Percentiles rank a stretch among this genome's conserved stretches.
These are phyloP conservation scores for Hippophae gyantsensis DNA, from an alignment of 306 rosid genomes.

Conservation along the genomic window DNA sequence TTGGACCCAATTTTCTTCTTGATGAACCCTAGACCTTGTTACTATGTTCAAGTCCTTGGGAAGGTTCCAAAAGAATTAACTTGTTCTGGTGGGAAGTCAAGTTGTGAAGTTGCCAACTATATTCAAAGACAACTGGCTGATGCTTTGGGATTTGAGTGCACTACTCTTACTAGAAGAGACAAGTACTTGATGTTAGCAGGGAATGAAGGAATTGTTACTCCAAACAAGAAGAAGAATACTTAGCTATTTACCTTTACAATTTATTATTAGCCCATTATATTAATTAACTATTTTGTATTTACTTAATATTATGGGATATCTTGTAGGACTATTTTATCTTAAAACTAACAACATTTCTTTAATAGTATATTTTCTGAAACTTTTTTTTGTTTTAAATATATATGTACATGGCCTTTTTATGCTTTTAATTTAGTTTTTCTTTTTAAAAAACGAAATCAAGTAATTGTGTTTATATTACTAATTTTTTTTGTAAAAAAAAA, in stretches of 20 bases:
- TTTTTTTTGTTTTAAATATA: no score
- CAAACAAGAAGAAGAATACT: slow-evolving; percentile 18
- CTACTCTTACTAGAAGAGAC: slow-evolving; percentile 64
- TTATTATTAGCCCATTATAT: no score
- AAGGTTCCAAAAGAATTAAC: slow-evolving; percentile 49
- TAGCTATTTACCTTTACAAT: neutral
- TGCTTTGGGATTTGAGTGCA: slow-evolving; percentile 86
- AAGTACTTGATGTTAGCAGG: slow-evolving; percentile 95
- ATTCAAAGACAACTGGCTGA: slow-evolving; percentile 54
- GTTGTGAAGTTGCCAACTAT: slow-evolving; percentile 74
- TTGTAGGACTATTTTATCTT: no score
- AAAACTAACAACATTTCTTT: no score
- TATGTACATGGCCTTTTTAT: no score
- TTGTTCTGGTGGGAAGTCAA: slow-evolving; percentile 55
- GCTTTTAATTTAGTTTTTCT: no score
- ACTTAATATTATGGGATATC: no score
- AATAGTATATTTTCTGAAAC: no score
- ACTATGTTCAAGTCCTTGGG: slow-evolving; percentile 48
- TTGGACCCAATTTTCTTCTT: slow-evolving; percentile 75
- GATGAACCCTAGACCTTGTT: slow-evolving; percentile 79
- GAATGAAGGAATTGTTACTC: slow-evolving; percentile 63
- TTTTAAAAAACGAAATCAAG: no score
- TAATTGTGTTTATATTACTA: no score
- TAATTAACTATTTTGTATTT: no score
- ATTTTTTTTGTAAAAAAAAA: no score